Percentiles rank a stretch among this genome's conserved stretches.
These are phyloP conservation scores for Trametes coccinea DNA, from an alignment of 768 basidiomycete genomes.

Conservation along the genomic window DNA sequence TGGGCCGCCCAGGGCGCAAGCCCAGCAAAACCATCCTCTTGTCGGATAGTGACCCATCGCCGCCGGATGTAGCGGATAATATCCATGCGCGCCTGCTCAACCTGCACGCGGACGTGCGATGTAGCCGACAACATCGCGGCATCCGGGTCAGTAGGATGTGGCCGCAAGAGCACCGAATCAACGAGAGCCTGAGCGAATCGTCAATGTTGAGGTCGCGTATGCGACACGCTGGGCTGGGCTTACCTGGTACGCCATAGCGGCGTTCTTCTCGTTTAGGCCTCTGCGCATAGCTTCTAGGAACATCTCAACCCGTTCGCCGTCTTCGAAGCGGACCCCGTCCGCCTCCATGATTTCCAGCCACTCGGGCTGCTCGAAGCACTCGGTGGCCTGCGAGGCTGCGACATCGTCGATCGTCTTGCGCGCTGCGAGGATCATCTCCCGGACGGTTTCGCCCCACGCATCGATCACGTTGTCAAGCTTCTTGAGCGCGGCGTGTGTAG, in stretches of 20 bases:
- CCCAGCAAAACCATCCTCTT: constrained; percentile 75
- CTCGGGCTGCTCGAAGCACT: constrained; percentile 65
- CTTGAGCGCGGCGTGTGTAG: constrained; percentile 59
- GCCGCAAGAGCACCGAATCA: constrained; percentile 67
- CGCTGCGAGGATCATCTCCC: constrained; percentile 66
- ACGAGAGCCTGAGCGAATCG: constrained; percentile 58
- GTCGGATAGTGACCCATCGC: constrained; percentile 73
- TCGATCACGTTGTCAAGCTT: constrained; percentile 61
- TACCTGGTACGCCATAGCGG: constrained; percentile 77
- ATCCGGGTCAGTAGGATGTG: constrained; percentile 58
- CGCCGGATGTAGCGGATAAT: constrained; percentile 73
- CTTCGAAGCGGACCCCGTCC: constrained; percentile 74
- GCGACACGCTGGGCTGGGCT: constrained; percentile 13
- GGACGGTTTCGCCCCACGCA: constrained; percentile 66
- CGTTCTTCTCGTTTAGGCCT: constrained; percentile 64
- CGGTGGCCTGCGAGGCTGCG: constrained; percentile 57
- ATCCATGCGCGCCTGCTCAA: constrained; percentile 71
- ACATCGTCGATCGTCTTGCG: constrained; percentile 64
- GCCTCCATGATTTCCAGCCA: constrained; percentile 76
- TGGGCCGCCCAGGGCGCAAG: constrained; percentile 88
- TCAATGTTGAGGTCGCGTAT: not conserved
- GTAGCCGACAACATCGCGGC: constrained; percentile 67
- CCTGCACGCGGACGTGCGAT: constrained; percentile 66
- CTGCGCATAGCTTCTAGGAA: constrained; percentile 66
- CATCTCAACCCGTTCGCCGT: constrained; percentile 76